A percentile compares a stretch with the other conserved stretches of the same genome.
Evolutionary conservation across 23 red algal species (phyloP).

Genomic region (Agarophyton chilense): DNA sequence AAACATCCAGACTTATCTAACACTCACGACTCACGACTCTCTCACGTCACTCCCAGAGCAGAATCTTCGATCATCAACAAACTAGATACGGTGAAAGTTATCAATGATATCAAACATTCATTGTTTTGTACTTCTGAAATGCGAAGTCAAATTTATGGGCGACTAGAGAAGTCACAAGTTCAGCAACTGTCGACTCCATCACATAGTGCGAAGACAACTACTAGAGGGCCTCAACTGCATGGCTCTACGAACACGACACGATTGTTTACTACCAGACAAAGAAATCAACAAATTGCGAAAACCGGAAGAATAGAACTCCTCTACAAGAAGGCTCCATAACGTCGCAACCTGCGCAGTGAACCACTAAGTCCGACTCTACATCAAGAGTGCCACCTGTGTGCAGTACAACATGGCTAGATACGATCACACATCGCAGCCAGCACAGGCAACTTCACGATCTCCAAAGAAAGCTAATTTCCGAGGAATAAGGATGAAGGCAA

Average conservation of each 20-base stretch:
- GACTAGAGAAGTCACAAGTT: no score
- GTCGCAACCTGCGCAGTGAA: constrained; percentile 17
- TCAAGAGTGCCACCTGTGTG: constrained; percentile 22
- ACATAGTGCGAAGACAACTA: background rate
- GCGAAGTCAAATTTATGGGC: no score
- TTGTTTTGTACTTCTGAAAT: no score
- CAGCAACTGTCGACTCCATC: background rate
- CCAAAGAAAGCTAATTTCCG: constrained; percentile 19
- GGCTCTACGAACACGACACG: constrained; percentile 44
- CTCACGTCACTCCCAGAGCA: no score
- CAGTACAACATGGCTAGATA: background rate
- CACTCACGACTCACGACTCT: no score
- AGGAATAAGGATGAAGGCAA: constrained; percentile 27
- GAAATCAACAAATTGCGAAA: constrained; percentile 44
- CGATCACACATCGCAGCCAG: background rate
- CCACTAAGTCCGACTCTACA: constrained; percentile 8
- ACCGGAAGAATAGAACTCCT: constrained; percentile 7
- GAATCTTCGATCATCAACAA: no score
- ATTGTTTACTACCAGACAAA: constrained; percentile 37
- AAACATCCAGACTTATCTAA: no score
- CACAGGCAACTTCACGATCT: constrained; percentile 32
- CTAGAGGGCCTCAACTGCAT: background rate
- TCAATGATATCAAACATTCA: no score
- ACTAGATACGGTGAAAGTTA: no score
- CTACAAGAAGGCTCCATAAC: constrained; percentile 21